phyloP scores from a whole-genome alignment of 2,329 filamentous ascomycete species.

The Diaporthe citrichinensis region DNA sequence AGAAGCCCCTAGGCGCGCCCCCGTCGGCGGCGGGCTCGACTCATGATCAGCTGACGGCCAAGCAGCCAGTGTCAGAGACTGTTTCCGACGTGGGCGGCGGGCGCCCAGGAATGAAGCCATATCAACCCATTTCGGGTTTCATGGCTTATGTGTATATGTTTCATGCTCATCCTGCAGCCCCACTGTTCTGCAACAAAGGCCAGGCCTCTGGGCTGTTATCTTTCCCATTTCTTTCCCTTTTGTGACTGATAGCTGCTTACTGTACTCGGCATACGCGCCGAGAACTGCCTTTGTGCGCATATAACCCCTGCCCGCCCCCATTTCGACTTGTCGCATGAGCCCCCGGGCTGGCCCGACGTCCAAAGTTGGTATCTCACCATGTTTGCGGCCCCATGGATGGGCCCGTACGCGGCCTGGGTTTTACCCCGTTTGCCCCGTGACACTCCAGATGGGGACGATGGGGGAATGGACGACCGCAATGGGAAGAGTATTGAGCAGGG shows the following conservation, averaged over 20 bases:
- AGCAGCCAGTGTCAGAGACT: slow-evolving; percentile 32
- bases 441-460: slow-evolving; percentile 8
- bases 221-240: background rate
- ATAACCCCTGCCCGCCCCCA: background rate
- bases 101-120: slow-evolving; percentile 31
- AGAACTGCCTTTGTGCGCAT: no score
- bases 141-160: slow-evolving; percentile 23
- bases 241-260: background rate
- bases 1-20: background rate
- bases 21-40: slow-evolving; percentile 26
- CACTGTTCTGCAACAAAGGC: slow-evolving; percentile 4
- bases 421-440: background rate
- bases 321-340: background rate
- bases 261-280: background rate
- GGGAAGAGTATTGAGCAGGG: background rate
- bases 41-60: slow-evolving; percentile 34
- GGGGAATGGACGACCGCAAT: background rate
- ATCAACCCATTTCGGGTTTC: slow-evolving; percentile 35
- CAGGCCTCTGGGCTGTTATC: background rate
- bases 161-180: slow-evolving; percentile 25
- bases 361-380: slow-evolving; percentile 13
- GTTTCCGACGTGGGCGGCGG: slow-evolving; percentile 28
- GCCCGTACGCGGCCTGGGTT: background rate
- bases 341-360: slow-evolving; percentile 20
- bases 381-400: background rate